Conservation (phyloP, 306 rosid genomes). For the Prunus kanzakura region DNA sequence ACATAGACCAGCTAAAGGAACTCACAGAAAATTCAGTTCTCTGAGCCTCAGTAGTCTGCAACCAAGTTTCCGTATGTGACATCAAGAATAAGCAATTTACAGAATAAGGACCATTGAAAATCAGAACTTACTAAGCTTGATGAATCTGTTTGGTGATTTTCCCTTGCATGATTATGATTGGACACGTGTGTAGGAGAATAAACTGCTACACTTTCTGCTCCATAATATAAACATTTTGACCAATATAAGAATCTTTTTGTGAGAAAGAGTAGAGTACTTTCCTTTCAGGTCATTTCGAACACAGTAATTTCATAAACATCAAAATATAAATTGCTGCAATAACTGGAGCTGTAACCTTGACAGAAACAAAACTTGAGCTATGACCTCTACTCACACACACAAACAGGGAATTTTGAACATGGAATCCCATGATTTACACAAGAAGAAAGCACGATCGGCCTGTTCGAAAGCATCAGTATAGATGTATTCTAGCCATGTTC, state of each 20-base stretch:
- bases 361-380: not conserved
- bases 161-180: not conserved
- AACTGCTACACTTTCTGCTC: not conserved
- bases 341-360: too few relatives aligned
- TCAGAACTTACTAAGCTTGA: constrained; percentile 10
- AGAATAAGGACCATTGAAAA: not conserved
- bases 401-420: not conserved
- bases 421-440: not conserved
- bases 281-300: not conserved
- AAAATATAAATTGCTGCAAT: not conserved
- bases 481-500: too few relatives aligned
- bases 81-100: not conserved
- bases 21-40: constrained; percentile 1
- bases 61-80: not conserved
- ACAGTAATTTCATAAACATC: not conserved
- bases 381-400: not conserved
- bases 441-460: too few relatives aligned
- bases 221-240: constrained; percentile 1
- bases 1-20: not conserved
- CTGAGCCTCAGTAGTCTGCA: not conserved
- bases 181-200: not conserved
- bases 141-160: constrained; percentile 3
- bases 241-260: not conserved
- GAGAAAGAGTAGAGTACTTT: not conserved
- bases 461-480: too few relatives aligned